phyloP scores from a whole-genome alignment of 2,329 filamentous ascomycete genomes.

The Aspergillus aculeatus region DNA sequence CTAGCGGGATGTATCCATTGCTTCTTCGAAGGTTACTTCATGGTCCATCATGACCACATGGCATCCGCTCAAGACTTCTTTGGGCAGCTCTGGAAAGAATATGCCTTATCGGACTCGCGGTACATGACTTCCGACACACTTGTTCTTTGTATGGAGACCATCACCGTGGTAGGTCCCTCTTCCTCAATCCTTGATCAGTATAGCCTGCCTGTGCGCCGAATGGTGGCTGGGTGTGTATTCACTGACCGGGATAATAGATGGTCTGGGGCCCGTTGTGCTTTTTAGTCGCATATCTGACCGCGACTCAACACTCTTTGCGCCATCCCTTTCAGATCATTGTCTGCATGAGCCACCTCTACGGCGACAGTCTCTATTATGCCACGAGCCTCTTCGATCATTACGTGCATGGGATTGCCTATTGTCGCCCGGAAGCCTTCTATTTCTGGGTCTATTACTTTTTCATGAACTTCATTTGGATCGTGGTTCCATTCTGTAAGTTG shows the following conservation, averaged over 20 bases:
- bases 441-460: conserved; percentile 66
- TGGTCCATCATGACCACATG: conserved; percentile 66
- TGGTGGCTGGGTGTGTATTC: conserved; percentile 4
- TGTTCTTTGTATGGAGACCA: conserved; percentile 81
- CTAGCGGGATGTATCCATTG: conserved; percentile 62
- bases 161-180: conserved; percentile 65
- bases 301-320: conserved; percentile 55
- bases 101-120: conserved; percentile 79
- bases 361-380: conserved; percentile 63
- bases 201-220: too few relatives aligned
- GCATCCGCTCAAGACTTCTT: conserved; percentile 69
- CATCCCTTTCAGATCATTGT: conserved; percentile 61
- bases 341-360: conserved; percentile 64
- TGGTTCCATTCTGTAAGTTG: conserved; percentile 57
- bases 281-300: conserved; percentile 55
- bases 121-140: conserved; percentile 81
- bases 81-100: conserved; percentile 91
- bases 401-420: conserved; percentile 54
- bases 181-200: neutral
- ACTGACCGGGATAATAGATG: conserved; percentile 38
- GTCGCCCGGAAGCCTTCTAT: conserved; percentile 62
- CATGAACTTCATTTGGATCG: conserved; percentile 67
- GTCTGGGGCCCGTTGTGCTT: conserved; percentile 64
- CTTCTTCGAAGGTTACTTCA: conserved; percentile 84
- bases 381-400: conserved; percentile 63